A percentile compares a stretch with the other conserved stretches of the same genome.
Evolutionary conservation across 192 early-diverging fungal species (phyloP).

Genomic region (Coemansia sp.): DNA sequence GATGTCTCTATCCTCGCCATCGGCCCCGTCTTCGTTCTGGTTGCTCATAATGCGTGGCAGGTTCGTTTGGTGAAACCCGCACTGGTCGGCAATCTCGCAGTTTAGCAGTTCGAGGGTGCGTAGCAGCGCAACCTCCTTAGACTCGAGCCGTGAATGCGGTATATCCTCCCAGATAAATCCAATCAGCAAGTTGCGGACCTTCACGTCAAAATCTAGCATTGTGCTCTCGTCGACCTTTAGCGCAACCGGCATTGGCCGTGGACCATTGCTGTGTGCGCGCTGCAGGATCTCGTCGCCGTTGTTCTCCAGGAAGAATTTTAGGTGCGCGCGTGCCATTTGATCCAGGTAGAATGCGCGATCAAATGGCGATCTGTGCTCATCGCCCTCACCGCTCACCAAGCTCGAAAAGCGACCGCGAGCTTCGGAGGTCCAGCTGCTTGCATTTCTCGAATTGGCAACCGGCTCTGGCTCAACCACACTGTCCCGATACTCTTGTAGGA

Average conservation of each 20-base stretch:
- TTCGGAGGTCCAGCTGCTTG: conserved; percentile 1
- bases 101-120: conserved; percentile 41
- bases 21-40: conserved; percentile 18
- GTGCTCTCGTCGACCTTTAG: conserved; percentile 18
- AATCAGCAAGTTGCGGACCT: conserved; percentile 21
- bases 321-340: conserved; percentile 19
- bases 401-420: conserved; percentile 10
- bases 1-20: conserved; percentile 5
- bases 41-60: conserved; percentile 16
- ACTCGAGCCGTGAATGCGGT: conserved; percentile 13
- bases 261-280: conserved; percentile 16
- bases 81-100: conserved; percentile 23
- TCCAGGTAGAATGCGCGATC: conserved; percentile 31
- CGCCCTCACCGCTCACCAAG: conserved; percentile 10
- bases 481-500: conserved; percentile 27
- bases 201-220: conserved; percentile 25
- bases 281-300: conserved; percentile 20
- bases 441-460: background rate
- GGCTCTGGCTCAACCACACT: background rate
- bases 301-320: conserved; percentile 22
- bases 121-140: conserved; percentile 36
- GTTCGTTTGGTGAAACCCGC: conserved; percentile 16
- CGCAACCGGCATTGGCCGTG: conserved; percentile 40
- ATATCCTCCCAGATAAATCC: conserved; percentile 41
- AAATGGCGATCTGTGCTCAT: conserved; percentile 21